phyloP scores from a whole-genome alignment of 169 alveolate genomes.

The Cytauxzoon felis region DNA sequence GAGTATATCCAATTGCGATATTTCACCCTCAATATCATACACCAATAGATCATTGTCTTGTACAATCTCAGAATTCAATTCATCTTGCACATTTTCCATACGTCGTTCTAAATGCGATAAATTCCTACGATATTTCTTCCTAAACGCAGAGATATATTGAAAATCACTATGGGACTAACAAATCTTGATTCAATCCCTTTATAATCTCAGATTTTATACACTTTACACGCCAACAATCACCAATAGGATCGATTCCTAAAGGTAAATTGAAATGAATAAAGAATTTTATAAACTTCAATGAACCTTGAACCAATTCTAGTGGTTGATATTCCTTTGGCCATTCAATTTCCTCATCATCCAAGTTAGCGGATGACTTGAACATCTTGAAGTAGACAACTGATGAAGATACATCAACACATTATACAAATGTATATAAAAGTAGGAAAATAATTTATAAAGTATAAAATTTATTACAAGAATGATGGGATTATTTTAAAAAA shows the following conservation, averaged over 20 bases:
- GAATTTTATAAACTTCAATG: too few relatives aligned
- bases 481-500: too few relatives aligned
- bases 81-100: neutral
- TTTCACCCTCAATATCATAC: conserved; percentile 22
- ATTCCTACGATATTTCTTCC: neutral
- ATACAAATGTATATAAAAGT: neutral
- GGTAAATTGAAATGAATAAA: neutral
- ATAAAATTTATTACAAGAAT: too few relatives aligned
- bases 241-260: conserved; percentile 15
- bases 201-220: conserved; percentile 1
- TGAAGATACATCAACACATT: neutral
- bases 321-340: conserved; percentile 16
- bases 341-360: conserved; percentile 2
- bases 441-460: too few relatives aligned
- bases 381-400: neutral
- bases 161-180: conserved; percentile 2
- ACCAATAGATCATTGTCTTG: neutral
- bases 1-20: conserved; percentile 1
- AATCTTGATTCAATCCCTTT: neutral
- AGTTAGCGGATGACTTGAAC: conserved; percentile 3
- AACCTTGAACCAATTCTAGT: conserved; percentile 2
- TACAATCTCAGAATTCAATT: neutral
- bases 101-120: neutral
- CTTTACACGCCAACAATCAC: conserved; percentile 22
- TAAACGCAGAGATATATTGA: neutral